phyloP scores from a whole-genome alignment of 768 basidiomycete species.

The Omphalotus guepiniiformis region DNA sequence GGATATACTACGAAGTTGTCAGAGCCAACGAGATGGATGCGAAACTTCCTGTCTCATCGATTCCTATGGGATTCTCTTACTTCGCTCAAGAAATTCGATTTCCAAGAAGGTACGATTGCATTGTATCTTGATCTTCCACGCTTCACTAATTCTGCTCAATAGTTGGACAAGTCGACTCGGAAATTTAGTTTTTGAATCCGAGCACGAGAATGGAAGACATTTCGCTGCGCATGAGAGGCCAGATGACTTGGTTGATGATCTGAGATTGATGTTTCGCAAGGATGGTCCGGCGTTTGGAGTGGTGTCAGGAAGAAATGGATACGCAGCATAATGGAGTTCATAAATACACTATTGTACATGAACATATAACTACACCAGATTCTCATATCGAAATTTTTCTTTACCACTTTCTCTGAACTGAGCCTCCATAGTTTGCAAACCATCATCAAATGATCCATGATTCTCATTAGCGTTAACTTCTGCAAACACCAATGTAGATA shows the following conservation, averaged over 20 bases:
- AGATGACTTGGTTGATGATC: constrained; percentile 25
- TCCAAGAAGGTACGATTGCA: constrained; percentile 1
- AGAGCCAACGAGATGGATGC: background rate
- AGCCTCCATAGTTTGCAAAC: too few relatives aligned
- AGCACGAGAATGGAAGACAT: background rate
- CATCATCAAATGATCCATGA: too few relatives aligned
- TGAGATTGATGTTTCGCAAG: constrained; percentile 34
- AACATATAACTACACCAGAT: too few relatives aligned
- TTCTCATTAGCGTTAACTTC: too few relatives aligned
- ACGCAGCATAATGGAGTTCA: constrained; percentile 6
- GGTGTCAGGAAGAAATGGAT: constrained; percentile 25
- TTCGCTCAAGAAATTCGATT: constrained; percentile 4
- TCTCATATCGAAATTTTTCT: too few relatives aligned
- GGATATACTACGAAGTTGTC: constrained; percentile 16
- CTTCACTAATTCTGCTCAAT: background rate
- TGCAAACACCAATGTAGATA: too few relatives aligned
- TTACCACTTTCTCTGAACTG: too few relatives aligned
- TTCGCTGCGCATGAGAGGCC: constrained; percentile 11
- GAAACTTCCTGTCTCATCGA: background rate
- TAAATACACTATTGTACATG: too few relatives aligned
- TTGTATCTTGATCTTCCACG: background rate
- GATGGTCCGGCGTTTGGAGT: constrained; percentile 30
- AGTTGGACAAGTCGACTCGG: background rate
- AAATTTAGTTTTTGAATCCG: constrained; percentile 6
- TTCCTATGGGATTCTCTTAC: background rate